phyloP scores from a whole-genome alignment of 163 green algal species.

The Prototheca wickerhamii region DNA sequence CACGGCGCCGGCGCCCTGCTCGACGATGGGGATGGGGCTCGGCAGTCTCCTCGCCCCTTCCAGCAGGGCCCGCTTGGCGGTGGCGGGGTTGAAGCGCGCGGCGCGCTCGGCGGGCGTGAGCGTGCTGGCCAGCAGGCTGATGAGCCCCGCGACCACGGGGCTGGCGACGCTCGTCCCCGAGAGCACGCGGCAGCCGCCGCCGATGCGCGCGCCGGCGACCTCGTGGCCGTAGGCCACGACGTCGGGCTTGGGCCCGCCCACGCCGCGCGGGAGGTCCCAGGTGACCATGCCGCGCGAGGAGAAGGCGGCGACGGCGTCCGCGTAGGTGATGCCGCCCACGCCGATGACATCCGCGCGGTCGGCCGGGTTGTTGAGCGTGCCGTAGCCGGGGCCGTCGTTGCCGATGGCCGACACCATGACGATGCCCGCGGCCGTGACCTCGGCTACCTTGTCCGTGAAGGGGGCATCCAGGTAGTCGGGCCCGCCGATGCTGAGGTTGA shows the following conservation, averaged over 20 bases:
- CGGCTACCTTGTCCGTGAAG: slow-evolving; percentile 94
- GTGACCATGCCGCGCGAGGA: slow-evolving; percentile 89
- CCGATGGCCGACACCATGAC: slow-evolving; percentile 90
- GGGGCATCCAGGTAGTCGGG: slow-evolving; percentile 93
- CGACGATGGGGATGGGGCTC: slow-evolving; percentile 70
- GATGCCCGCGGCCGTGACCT: slow-evolving; percentile 76
- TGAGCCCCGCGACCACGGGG: slow-evolving; percentile 87
- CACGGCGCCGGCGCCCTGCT: slow-evolving; percentile 63
- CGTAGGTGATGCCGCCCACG: slow-evolving; percentile 88
- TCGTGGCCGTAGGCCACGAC: slow-evolving; percentile 90
- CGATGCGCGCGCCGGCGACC: slow-evolving; percentile 81
- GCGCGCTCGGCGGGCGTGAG: slow-evolving; percentile 45
- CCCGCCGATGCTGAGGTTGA: slow-evolving; percentile 95
- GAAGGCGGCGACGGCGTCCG: slow-evolving; percentile 75
- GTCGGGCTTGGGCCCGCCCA: slow-evolving; percentile 68
- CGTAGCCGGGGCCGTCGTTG: slow-evolving; percentile 93
- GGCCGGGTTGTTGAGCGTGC: slow-evolving; percentile 97
- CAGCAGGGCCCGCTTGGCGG: slow-evolving; percentile 96
- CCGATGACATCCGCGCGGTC: slow-evolving; percentile 97
- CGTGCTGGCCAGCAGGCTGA: slow-evolving; percentile 76
- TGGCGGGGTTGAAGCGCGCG: slow-evolving; percentile 79
- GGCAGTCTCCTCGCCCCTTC: slow-evolving; percentile 71
- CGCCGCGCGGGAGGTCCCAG: slow-evolving; percentile 84
- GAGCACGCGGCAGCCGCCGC: slow-evolving; percentile 74
- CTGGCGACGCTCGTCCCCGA: slow-evolving; percentile 88